phyloP scores from a whole-genome alignment of 2,329 filamentous ascomycete species.

The Acephala macrosclerotiorum region DNA sequence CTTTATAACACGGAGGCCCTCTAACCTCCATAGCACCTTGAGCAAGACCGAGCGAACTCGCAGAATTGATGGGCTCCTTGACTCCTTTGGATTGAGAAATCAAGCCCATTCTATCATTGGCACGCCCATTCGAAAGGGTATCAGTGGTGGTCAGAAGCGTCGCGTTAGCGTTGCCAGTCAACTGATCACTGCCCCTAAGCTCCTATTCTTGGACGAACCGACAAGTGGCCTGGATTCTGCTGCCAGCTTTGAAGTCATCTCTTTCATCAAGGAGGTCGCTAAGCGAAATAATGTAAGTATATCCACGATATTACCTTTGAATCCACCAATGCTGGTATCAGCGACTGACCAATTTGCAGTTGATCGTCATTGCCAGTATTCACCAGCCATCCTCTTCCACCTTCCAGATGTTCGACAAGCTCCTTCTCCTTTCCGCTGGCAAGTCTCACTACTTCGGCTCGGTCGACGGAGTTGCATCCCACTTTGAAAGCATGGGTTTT shows the following conservation, averaged over 20 bases:
- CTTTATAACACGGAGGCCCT: not conserved
- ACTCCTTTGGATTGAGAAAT: constrained; percentile 74
- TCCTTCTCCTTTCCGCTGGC: constrained; percentile 76
- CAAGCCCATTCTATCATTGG: constrained; percentile 79
- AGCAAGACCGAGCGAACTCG: constrained; percentile 62
- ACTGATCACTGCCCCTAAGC: constrained; percentile 80
- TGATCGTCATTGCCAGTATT: constrained; percentile 83
- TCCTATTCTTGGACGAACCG: constrained; percentile 87
- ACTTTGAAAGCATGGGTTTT: constrained; percentile 68
- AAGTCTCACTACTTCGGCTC: constrained; percentile 77
- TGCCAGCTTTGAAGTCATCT: constrained; percentile 65
- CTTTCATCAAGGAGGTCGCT: constrained; percentile 59
- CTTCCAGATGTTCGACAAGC: constrained; percentile 81
- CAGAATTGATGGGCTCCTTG: constrained; percentile 71
- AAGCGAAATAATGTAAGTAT: constrained; percentile 61
- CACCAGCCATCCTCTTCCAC: constrained; percentile 85
- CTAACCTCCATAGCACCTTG: constrained; percentile 44
- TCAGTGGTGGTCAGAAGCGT: constrained; percentile 86
- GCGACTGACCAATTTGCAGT: constrained; percentile 47
- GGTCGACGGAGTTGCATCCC: constrained; percentile 61
- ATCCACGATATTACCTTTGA: constrained; percentile 86
- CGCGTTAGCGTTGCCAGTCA: constrained; percentile 81
- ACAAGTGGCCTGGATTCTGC: constrained; percentile 85
- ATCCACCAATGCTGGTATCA: not conserved
- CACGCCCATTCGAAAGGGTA: constrained; percentile 82